These are phyloP conservation scores for Tanacetum coccineum DNA, from an alignment of 129 eudicot species.

Conservation along the genomic window DNA sequence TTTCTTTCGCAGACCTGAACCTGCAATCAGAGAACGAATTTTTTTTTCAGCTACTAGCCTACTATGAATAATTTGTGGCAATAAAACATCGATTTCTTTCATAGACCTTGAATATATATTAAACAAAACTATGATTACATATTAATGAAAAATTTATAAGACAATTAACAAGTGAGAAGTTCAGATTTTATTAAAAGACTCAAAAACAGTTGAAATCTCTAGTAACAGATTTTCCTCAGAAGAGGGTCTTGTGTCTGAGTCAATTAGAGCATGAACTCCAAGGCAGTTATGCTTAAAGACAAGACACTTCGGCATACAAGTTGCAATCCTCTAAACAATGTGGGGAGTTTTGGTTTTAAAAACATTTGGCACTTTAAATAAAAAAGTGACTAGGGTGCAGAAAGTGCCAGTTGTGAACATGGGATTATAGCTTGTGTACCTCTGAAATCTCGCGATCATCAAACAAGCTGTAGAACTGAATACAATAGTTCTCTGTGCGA, in stretches of 20 bases:
- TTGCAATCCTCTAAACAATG: too few relatives aligned
- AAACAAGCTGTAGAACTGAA: constrained; percentile 78
- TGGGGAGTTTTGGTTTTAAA: too few relatives aligned
- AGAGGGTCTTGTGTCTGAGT: too few relatives aligned
- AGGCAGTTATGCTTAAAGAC: too few relatives aligned
- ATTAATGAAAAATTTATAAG: background rate
- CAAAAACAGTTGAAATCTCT: too few relatives aligned
- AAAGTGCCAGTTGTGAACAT: background rate
- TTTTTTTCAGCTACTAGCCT: constrained; percentile 12
- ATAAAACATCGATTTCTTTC: background rate
- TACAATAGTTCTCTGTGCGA: constrained; percentile 70
- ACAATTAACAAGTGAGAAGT: background rate
- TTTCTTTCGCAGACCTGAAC: constrained; percentile 94
- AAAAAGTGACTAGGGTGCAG: background rate
- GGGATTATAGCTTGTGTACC: constrained; percentile 39
- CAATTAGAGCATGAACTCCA: too few relatives aligned
- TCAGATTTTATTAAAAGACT: too few relatives aligned
- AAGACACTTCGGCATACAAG: too few relatives aligned
- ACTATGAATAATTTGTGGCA: constrained; percentile 8
- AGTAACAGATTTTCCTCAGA: too few relatives aligned
- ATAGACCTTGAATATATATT: background rate
- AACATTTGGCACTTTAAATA: background rate
- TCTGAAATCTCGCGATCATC: constrained; percentile 82
- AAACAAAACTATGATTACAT: background rate
- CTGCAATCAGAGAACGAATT: constrained; percentile 38